Evolutionary conservation across 306 rosid species (phyloP).

Genomic region (Sechiopsis laciniata): DNA sequence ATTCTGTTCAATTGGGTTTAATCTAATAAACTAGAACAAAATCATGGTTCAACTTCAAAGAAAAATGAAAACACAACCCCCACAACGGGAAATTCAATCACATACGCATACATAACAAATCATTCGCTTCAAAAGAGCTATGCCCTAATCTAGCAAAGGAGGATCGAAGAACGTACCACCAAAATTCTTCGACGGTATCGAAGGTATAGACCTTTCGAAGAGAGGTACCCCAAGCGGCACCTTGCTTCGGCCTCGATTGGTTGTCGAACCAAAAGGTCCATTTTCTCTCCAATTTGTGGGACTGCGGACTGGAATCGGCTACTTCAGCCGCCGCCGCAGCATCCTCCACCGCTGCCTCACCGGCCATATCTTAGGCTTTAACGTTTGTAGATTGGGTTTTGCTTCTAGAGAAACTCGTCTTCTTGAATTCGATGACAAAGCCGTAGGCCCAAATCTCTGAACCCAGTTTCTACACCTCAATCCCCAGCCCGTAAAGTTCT

Average conservation of each 20-base stretch:
- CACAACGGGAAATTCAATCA: background rate
- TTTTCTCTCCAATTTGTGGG: conserved; percentile 65
- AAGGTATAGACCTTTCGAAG: conserved; percentile 71
- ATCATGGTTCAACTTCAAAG: background rate
- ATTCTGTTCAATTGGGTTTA: background rate
- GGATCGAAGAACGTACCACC: conserved; percentile 47
- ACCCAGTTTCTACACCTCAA: background rate
- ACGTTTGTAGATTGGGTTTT: background rate
- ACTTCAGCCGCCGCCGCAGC: conserved; percentile 26
- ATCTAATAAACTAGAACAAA: background rate
- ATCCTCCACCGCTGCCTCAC: conserved; percentile 15
- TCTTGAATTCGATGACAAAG: background rate
- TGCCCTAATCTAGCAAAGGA: conserved; percentile 14
- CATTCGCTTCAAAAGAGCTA: background rate
- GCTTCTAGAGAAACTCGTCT: background rate
- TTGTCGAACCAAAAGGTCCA: conserved; percentile 98
- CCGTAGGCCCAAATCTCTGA: conserved; percentile 8
- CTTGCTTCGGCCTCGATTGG: conserved; percentile 78
- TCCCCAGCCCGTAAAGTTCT: background rate
- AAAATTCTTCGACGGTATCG: conserved; percentile 85
- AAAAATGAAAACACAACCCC: background rate
- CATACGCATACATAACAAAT: background rate
- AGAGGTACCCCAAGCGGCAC: conserved; percentile 82
- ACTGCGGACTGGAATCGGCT: conserved; percentile 21
- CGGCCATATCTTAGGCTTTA: conserved; percentile 16